A percentile compares a stretch with the other conserved stretches of the same genome.
Evolutionary conservation across 2,329 filamentous ascomycete genomes (phyloP).

Genomic region (Penicillium capsulatum): DNA sequence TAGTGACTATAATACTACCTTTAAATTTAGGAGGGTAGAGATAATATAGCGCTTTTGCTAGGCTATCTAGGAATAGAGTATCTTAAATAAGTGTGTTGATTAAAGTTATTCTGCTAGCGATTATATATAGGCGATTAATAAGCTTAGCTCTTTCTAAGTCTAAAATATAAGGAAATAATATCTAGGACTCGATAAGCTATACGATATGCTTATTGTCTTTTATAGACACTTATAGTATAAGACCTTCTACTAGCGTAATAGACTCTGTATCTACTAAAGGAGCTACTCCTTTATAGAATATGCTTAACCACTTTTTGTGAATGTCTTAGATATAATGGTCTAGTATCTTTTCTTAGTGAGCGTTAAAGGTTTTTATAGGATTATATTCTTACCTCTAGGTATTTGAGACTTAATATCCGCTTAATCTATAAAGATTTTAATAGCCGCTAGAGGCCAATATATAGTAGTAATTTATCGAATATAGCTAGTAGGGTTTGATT

Average conservation of each 20-base stretch:
- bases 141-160: neutral
- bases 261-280: neutral
- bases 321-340: slow-evolving; percentile 1
- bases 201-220: neutral
- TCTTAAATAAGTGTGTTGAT: slow-evolving; percentile 7
- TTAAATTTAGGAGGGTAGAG: slow-evolving; percentile 2
- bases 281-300: neutral
- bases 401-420: slow-evolving; percentile 7
- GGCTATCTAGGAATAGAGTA: slow-evolving; percentile 5
- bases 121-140: neutral
- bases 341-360: slow-evolving; percentile 1
- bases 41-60: slow-evolving; percentile 1
- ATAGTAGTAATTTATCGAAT: slow-evolving; percentile 1
- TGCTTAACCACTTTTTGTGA: slow-evolving; percentile 1
- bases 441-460: slow-evolving; percentile 5
- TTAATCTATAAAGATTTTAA: slow-evolving; percentile 6
- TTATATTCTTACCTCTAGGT: slow-evolving; percentile 4
- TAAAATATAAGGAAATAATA: slow-evolving; percentile 2
- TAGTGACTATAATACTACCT: neutral
- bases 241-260: slow-evolving; percentile 1
- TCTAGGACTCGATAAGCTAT: neutral
- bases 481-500: neutral
- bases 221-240: slow-evolving; percentile 2
- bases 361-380: neutral
- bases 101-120: slow-evolving; percentile 3